phyloP scores from a whole-genome alignment of 345 rosid species.

The Geranium rotundifolium region DNA sequence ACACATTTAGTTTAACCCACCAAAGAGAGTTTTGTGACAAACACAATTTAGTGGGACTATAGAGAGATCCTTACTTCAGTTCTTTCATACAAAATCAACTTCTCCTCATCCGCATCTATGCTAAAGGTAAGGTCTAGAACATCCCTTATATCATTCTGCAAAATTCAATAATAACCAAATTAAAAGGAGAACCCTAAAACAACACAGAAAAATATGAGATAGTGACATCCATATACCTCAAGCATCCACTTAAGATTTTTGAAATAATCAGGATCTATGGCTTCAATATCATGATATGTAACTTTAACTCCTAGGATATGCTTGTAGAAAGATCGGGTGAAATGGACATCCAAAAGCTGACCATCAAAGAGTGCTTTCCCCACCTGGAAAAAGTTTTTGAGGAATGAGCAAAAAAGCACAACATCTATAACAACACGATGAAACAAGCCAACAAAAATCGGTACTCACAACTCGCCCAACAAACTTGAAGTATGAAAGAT shows the following conservation, averaged over 20 bases:
- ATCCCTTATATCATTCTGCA: conserved; percentile 85
- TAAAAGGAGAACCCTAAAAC: background rate
- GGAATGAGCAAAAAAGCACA: conserved; percentile 7
- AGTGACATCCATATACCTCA: conserved; percentile 39
- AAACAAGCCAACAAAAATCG: conserved; percentile 2
- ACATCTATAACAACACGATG: background rate
- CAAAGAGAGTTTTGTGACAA: no score
- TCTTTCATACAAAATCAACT: conserved; percentile 70
- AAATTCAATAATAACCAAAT: conserved; percentile 8
- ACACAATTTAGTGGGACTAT: background rate
- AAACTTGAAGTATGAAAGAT: conserved; percentile 95
- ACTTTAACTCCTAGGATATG: conserved; percentile 86
- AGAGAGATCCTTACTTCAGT: conserved; percentile 38
- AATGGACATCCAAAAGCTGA: conserved; percentile 91
- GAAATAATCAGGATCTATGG: conserved; percentile 88
- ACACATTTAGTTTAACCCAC: background rate
- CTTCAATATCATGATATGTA: conserved; percentile 93
- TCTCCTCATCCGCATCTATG: conserved; percentile 96
- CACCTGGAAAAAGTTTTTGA: conserved; percentile 39
- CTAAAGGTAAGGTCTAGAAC: conserved; percentile 81
- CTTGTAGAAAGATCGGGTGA: conserved; percentile 96
- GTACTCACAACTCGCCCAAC: conserved; percentile 89
- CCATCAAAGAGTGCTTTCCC: conserved; percentile 96
- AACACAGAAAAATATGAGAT: no score
- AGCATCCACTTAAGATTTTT: conserved; percentile 94